A percentile compares a stretch with the other conserved stretches of the same genome.
Conservation (phyloP, 2,329 filamentous ascomycete species). For the Cladorrhinum sp. region DNA sequence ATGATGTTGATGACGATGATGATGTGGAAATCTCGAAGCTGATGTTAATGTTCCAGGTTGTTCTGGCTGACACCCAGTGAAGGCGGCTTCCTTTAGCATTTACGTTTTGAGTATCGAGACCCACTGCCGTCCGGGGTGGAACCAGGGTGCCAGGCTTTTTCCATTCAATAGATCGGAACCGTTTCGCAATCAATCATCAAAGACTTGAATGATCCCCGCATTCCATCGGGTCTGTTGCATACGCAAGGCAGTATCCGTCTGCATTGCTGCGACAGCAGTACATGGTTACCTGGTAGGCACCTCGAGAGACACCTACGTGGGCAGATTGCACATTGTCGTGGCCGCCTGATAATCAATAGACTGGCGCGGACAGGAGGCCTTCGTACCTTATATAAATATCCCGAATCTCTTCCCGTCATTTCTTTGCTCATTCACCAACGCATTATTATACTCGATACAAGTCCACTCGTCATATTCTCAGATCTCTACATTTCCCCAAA, state of each 20-base stretch:
- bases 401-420: not conserved
- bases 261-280: too few species aligned
- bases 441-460: too few species aligned
- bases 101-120: not conserved
- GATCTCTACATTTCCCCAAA: too few species aligned
- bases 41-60: too few species aligned
- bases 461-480: too few species aligned
- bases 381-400: not conserved
- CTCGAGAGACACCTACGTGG: not conserved
- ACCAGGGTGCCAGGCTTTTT: too few species aligned
- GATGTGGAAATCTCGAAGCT: too few species aligned
- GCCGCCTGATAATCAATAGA: not conserved
- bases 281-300: not conserved
- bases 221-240: not conserved
- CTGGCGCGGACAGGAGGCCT: not conserved
- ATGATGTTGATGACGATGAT: not conserved
- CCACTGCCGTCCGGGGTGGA: too few species aligned
- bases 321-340: not conserved
- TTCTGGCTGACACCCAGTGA: too few species aligned
- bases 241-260: not conserved
- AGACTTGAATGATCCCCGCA: not conserved
- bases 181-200: not conserved
- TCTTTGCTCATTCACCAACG: not conserved
- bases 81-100: too few species aligned
- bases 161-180: not conserved